A percentile compares a stretch with the other conserved stretches of the same genome.
Conservation (phyloP, 257 asterid species). For the Verbascum thapsus region DNA sequence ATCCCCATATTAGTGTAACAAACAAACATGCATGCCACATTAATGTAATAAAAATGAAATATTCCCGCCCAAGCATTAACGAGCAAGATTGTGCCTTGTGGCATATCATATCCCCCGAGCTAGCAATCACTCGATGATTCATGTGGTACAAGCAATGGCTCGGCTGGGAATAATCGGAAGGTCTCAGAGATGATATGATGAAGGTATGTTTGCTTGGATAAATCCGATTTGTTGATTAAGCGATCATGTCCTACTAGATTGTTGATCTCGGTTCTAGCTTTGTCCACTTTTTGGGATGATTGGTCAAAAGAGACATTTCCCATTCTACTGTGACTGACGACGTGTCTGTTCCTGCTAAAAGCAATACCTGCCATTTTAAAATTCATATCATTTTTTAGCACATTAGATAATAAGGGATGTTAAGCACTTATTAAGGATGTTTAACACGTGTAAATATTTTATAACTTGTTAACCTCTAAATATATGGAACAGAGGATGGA, state of each 20-base stretch:
- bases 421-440: too few species aligned
- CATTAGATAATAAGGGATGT: constrained; percentile 41
- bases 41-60: too few species aligned
- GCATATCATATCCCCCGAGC: constrained; percentile 31
- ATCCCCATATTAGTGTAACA: too few species aligned
- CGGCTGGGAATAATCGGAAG: constrained; percentile 27
- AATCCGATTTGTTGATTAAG: constrained; percentile 26
- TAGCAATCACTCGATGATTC: constrained; percentile 21
- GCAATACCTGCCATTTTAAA: constrained; percentile 15
- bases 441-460: too few species aligned
- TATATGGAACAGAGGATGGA: too few species aligned
- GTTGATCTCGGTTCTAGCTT: constrained; percentile 30
- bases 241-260: constrained; percentile 17
- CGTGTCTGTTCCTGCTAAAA: constrained; percentile 34
- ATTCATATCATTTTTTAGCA: constrained; percentile 25
- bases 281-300: constrained; percentile 15
- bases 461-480: too few species aligned
- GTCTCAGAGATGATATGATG: constrained; percentile 28
- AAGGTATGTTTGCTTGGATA: constrained; percentile 23
- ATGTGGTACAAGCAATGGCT: constrained; percentile 29
- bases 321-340: constrained; percentile 34
- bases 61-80: constrained; percentile 37
- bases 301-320: constrained; percentile 31
- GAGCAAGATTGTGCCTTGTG: constrained; percentile 26
- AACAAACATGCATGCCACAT: too few species aligned